Evolutionary conservation across 1,139 yeast species (phyloP).

Genomic region (Diutina scorzettiae): DNA sequence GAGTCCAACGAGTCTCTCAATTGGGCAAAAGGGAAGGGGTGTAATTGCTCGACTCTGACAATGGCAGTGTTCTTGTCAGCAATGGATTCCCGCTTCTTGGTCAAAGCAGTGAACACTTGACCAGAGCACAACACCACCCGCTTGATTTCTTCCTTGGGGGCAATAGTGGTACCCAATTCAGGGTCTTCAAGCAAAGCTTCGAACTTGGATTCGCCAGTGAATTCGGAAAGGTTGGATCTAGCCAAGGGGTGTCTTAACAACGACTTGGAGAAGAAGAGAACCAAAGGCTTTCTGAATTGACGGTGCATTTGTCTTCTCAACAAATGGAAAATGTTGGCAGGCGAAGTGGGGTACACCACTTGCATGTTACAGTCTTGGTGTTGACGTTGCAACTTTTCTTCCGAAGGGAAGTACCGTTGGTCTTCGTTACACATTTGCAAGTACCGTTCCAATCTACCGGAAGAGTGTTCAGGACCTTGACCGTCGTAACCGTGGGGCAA

Average conservation of each 20-base stretch:
- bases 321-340: constrained; percentile 92
- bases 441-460: constrained; percentile 96
- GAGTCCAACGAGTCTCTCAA: constrained; percentile 71
- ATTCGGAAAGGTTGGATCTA: constrained; percentile 70
- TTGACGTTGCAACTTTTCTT: constrained; percentile 85
- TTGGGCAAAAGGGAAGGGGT: constrained; percentile 98
- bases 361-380: constrained; percentile 99
- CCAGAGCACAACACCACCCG: constrained; percentile 80
- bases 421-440: constrained; percentile 94
- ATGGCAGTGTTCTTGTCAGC: constrained; percentile 78
- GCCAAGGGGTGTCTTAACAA: constrained; percentile 97
- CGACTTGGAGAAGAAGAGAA: constrained; percentile 82
- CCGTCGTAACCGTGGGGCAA: constrained; percentile 99
- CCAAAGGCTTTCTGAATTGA: constrained; percentile 95
- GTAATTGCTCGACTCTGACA: constrained; percentile 84
- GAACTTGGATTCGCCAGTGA: constrained; percentile 86
- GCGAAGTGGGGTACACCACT: constrained; percentile 96
- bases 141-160: constrained; percentile 73
- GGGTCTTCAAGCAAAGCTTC: constrained; percentile 92
- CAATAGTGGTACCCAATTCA: constrained; percentile 68
- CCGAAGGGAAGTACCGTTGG: constrained; percentile 84
- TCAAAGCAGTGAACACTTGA: constrained; percentile 89
- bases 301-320: constrained; percentile 99
- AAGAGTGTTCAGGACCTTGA: constrained; percentile 99
- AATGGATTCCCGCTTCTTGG: constrained; percentile 72